Evolutionary conservation across 169 alveolate genomes (phyloP), one percentile per base, ranked within the genome.

Genomic region (Plasmodium adleri): DNA sequence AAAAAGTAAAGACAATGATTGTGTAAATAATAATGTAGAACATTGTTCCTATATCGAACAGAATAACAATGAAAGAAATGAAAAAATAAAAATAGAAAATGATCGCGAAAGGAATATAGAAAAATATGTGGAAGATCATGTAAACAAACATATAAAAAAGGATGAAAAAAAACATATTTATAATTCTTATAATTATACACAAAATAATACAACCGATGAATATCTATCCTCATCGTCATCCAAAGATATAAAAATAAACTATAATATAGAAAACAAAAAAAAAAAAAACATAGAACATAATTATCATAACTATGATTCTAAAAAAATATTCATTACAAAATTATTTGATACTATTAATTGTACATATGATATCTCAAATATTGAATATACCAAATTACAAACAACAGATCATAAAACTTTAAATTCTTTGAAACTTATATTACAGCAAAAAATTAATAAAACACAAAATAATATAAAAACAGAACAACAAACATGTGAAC

Each of bases 341-440:
- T 60, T 80, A 26, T 80, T 80, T 49, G 90, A 80, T 49, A 80
- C 85, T 49, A 60, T 80, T 54, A 70, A 67, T 62, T 68, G 83
- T 43, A 68, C 73, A 49, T 80, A 80, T 60, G 85, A 80, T 32
- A 7, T 80, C 15, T 66, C 80, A 8, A 66, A 60, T 20, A 28
- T 80, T 60, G 90, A 80, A 45, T 80, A 56, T 47, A 67, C 83
- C 0, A 80, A 80, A 68, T 26, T 80, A 15, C 56, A 58, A 2
- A 68, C 22, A n/a, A 22, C 72, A 1, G 90, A 80, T 80, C 67
- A 56, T 15, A 54, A 80, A 80, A 80, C 72, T 1, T 39, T 68
- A 52, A 70, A 67, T 56, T 54, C 67, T 0, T 17, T 80, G 58
- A 80, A 50, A 43, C 67, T 8, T 63, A 80, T 80, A 54, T n/a